These are phyloP conservation scores for Alternaria brassicicola DNA, from an alignment of 2,329 filamentous ascomycete species.

Conservation along the genomic window DNA sequence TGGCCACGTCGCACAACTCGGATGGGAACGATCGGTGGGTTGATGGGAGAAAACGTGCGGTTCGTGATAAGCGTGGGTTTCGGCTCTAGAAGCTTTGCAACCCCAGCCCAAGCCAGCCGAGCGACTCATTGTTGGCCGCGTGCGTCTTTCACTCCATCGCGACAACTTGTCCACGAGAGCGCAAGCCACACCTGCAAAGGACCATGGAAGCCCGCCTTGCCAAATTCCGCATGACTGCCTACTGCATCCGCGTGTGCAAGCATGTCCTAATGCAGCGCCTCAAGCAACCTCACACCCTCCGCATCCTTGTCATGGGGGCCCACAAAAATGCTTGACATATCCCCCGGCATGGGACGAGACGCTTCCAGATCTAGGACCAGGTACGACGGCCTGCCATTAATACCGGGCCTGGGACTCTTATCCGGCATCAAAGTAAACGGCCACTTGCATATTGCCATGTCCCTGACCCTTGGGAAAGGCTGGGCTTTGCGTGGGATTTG, in stretches of 20 bases:
- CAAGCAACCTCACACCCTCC: slow-evolving; percentile 17
- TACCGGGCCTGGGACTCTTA: slow-evolving; percentile 5
- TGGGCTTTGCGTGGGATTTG: not conserved
- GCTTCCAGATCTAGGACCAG: slow-evolving; percentile 29
- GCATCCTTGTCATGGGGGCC: slow-evolving; percentile 23
- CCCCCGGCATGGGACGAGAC: slow-evolving; percentile 15
- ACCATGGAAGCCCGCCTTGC: not conserved
- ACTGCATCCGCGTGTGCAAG: slow-evolving; percentile 4
- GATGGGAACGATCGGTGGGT: slow-evolving; percentile 46
- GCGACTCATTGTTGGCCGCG: slow-evolving; percentile 10
- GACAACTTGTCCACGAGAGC: not conserved
- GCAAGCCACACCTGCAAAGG: not conserved
- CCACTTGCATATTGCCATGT: not conserved
- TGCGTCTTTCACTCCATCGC: not conserved
- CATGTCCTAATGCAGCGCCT: slow-evolving; percentile 19
- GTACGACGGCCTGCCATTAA: slow-evolving; percentile 8
- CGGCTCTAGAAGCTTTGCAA: slow-evolving; percentile 8
- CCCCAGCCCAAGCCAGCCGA: slow-evolving; percentile 15
- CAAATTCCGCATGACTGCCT: not conserved
- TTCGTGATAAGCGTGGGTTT: slow-evolving; percentile 39
- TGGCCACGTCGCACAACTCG: slow-evolving; percentile 48
- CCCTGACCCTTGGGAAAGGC: not conserved
- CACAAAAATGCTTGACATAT: slow-evolving; percentile 27
- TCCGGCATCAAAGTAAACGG: slow-evolving; percentile 4
- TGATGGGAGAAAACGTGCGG: slow-evolving; percentile 37